Evolutionary conservation across 169 alveolate genomes (phyloP).

Genomic region (Eimeria zaria): DNA sequence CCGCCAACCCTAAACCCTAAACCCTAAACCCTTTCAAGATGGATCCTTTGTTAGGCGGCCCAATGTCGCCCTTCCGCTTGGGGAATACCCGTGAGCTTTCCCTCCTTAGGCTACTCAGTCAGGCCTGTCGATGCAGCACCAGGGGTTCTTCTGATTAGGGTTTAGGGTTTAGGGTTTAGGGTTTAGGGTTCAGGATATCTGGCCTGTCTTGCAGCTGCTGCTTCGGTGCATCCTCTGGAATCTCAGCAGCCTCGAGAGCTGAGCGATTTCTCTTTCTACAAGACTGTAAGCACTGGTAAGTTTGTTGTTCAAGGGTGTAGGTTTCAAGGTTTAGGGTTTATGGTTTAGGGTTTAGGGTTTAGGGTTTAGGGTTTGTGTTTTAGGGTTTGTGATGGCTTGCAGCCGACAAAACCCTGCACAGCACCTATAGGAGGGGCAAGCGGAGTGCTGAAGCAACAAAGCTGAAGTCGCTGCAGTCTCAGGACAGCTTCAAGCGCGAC

Average conservation of each 20-base stretch:
- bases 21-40: no score
- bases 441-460: slow-evolving; percentile 46
- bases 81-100: no score
- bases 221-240: background rate
- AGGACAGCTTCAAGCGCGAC: slow-evolving; percentile 56
- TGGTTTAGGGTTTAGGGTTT: slow-evolving; percentile 44
- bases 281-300: slow-evolving; percentile 25
- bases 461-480: slow-evolving; percentile 42
- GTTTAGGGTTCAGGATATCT: background rate
- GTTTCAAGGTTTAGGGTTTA: background rate
- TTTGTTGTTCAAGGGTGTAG: background rate
- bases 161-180: background rate
- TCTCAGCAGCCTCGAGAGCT: slow-evolving; percentile 46
- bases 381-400: slow-evolving; percentile 8
- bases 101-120: no score
- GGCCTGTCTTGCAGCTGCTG: slow-evolving; percentile 13
- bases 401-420: slow-evolving; percentile 35
- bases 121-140: no score
- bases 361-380: background rate
- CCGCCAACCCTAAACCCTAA: no score
- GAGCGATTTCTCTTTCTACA: slow-evolving; percentile 58
- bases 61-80: no score
- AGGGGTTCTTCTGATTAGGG: background rate
- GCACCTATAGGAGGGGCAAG: slow-evolving; percentile 37
- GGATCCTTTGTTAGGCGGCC: no score